Evolutionary conservation across 2,329 filamentous ascomycete genomes (phyloP).

Genomic region (Colletotrichum sp.): DNA sequence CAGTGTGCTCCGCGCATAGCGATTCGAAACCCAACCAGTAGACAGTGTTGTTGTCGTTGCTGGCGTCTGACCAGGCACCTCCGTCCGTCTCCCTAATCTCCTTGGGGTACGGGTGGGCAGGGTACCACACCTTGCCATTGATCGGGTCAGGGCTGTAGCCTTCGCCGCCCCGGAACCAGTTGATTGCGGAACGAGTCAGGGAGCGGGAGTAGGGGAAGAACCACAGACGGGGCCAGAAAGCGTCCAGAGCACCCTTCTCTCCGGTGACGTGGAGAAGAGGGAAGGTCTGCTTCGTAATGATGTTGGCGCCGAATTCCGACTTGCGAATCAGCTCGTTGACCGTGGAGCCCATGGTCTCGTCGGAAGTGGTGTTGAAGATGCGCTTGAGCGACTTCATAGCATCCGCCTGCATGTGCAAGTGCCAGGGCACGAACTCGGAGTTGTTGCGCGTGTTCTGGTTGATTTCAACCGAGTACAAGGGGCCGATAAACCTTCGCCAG

Average conservation of each 20-base stretch:
- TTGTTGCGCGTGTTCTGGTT: conserved; percentile 24
- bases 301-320: conserved; percentile 40
- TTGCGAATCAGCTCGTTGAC: conserved; percentile 34
- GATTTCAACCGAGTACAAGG: conserved; percentile 26
- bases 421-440: conserved; percentile 30
- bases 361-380: conserved; percentile 33
- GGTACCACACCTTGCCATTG: conserved; percentile 35
- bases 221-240: conserved; percentile 41
- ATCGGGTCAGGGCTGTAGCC: conserved; percentile 31
- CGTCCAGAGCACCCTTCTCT: conserved; percentile 34
- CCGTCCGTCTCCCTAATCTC: conserved; percentile 11
- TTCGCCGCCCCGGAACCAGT: conserved; percentile 25
- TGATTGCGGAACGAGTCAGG: conserved; percentile 32
- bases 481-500: conserved; percentile 35
- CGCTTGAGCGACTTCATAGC: conserved; percentile 31
- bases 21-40: conserved; percentile 19
- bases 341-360: conserved; percentile 28
- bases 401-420: conserved; percentile 35
- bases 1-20: conserved; percentile 15
- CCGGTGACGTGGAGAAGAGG: conserved; percentile 44
- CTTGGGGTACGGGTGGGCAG: conserved; percentile 15
- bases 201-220: conserved; percentile 38
- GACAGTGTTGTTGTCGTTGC: conserved; percentile 15
- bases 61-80: conserved; percentile 21
- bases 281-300: conserved; percentile 39